These are phyloP conservation scores for Eucalyptus cladocalyx DNA, from an alignment of 345 rosid genomes.

Conservation along the genomic window DNA sequence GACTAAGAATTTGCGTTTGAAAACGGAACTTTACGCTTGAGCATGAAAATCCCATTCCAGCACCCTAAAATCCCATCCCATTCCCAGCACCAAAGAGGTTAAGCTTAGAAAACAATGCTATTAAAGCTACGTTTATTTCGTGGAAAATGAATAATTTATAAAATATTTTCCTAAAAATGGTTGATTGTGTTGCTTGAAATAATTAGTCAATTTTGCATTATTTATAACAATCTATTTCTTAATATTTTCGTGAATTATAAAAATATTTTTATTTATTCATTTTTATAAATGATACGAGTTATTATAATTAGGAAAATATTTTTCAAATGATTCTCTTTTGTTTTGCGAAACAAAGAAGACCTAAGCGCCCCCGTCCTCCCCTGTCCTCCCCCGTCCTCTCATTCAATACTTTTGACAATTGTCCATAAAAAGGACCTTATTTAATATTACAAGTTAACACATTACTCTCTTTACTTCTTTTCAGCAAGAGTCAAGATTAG, in stretches of 20 bases:
- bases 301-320: background rate
- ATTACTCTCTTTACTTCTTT: background rate
- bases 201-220: background rate
- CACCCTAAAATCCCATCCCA: too few relatives aligned
- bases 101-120: background rate
- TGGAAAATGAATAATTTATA: background rate
- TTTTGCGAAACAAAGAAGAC: background rate
- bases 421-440: background rate
- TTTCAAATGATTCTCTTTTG: background rate
- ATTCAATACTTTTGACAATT: background rate
- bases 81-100: too few relatives aligned
- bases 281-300: background rate
- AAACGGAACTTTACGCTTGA: rapidly evolving
- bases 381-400: background rate
- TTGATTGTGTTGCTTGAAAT: background rate
- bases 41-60: background rate
- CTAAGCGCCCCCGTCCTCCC: background rate
- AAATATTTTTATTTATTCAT: background rate
- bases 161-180: background rate
- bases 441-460: background rate
- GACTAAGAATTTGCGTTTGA: rapidly evolving
- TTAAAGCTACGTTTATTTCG: background rate
- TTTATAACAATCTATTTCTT: background rate
- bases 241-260: rapidly evolving
- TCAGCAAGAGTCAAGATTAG: background rate